Conservation (phyloP, 306 rosid species). For the Adenanthera pavonina region DNA sequence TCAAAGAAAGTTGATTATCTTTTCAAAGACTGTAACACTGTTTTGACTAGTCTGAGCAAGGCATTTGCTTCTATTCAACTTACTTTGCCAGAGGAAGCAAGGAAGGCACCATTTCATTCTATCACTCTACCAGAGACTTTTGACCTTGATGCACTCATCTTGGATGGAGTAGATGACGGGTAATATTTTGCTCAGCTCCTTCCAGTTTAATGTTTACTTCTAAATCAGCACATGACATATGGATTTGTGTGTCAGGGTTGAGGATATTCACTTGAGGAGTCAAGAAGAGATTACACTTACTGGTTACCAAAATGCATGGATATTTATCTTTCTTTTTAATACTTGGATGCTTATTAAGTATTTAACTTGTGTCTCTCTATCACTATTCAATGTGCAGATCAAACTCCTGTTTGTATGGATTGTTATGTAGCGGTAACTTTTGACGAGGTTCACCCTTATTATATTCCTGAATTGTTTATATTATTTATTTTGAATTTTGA, state of each 20-base stretch:
- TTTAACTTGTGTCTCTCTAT: slow-evolving; percentile 7
- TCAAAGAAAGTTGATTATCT: slow-evolving; percentile 83
- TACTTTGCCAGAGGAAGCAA: slow-evolving; percentile 67
- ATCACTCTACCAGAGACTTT: slow-evolving; percentile 75
- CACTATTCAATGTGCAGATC: slow-evolving; percentile 58
- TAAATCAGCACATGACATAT: not conserved
- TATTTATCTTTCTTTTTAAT: not conserved
- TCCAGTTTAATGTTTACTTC: not conserved
- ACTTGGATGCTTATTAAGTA: slow-evolving; percentile 2
- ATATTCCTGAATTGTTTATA: not conserved
- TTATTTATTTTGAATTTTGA: slow-evolving; percentile 23
- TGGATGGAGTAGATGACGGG: slow-evolving; percentile 49
- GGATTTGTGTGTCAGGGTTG: slow-evolving; percentile 48
- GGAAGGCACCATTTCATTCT: slow-evolving; percentile 68
- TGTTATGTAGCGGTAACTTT: slow-evolving; percentile 59
- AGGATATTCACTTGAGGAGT: slow-evolving; percentile 58
- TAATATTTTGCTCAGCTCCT: slow-evolving; percentile 29
- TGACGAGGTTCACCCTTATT: slow-evolving; percentile 63
- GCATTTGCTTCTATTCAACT: slow-evolving; percentile 58
- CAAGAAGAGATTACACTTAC: slow-evolving; percentile 72
- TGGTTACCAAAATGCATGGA: slow-evolving; percentile 49
- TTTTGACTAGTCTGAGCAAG: slow-evolving; percentile 52
- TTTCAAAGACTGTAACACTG: slow-evolving; percentile 62
- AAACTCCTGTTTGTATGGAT: slow-evolving; percentile 48
- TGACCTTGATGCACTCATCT: slow-evolving; percentile 66